These are phyloP conservation scores for Dichotomocladium elegans DNA, from an alignment of 371 early-diverging fungal genomes.

Conservation along the genomic window DNA sequence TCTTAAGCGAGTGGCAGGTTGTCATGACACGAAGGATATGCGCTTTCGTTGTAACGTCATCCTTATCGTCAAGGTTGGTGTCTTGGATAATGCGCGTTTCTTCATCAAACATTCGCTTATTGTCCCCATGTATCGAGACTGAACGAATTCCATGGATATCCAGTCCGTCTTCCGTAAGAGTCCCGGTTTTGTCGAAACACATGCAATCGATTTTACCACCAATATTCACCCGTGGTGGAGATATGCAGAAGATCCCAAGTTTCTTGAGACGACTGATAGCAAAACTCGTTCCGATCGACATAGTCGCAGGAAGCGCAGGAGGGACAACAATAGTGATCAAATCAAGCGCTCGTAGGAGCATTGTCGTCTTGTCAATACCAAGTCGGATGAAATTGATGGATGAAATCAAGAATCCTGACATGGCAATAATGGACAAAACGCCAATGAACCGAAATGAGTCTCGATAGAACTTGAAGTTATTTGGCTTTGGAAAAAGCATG, in stretches of 20 bases:
- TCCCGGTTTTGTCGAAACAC: slow-evolving; percentile 99
- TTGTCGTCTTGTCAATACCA: slow-evolving; percentile 63
- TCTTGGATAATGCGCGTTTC: slow-evolving; percentile 25
- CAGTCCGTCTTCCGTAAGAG: slow-evolving; percentile 97
- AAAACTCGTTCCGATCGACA: slow-evolving; percentile 95
- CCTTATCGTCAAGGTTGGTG: slow-evolving; percentile 18
- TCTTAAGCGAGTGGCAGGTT: slow-evolving; percentile 95
- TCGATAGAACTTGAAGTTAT: slow-evolving; percentile 91
- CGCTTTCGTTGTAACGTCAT: slow-evolving; percentile 18
- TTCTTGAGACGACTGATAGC: slow-evolving; percentile 84
- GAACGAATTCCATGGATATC: slow-evolving; percentile 91
- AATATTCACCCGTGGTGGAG: slow-evolving; percentile 92
- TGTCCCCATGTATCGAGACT: slow-evolving; percentile 16
- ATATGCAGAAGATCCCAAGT: slow-evolving; percentile 90
- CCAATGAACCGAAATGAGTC: slow-evolving; percentile 96
- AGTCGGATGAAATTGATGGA: slow-evolving; percentile 84
- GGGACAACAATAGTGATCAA: slow-evolving; percentile 95
- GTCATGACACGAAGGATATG: slow-evolving; percentile 78
- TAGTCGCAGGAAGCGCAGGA: slow-evolving; percentile 95
- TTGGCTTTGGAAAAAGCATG: slow-evolving; percentile 94
- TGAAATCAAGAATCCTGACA: slow-evolving; percentile 79
- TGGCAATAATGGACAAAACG: slow-evolving; percentile 76
- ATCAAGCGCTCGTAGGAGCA: slow-evolving; percentile 87
- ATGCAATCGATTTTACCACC: slow-evolving; percentile 95
- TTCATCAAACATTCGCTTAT: slow-evolving; percentile 33